Evolutionary conservation across 192 early-diverging fungal genomes (phyloP), one percentile per base, ranked within the genome.

Genomic region (Piromyces finnis): DNA sequence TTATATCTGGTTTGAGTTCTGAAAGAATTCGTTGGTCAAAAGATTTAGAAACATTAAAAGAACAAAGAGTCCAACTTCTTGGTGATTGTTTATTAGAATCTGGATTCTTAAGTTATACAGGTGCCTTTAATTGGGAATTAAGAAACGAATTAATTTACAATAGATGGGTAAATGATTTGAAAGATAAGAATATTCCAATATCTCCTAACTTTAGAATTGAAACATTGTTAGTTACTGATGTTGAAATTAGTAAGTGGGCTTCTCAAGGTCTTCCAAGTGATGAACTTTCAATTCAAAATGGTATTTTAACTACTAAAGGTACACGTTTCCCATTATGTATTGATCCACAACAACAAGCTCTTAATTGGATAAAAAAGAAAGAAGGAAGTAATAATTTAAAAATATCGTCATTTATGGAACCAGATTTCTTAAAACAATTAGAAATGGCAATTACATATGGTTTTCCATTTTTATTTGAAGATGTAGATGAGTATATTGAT

Each of bases 401-500:
- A 81, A 81, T 88, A 7, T 90, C 88, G 5, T 87, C 88, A 0
- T 90, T 90, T 78, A 87, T 85, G 77, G 89, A 90, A 82, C 88
- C 89, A 3, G 89, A 90, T 77, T 90, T 90, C 80, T 82, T 90
- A 79, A 90, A 90, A 81, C 89, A 90, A 79, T 79, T 90, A 80
- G 89, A 90, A 83, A 90, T 90, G 89, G 88, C 89, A 2, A 83
- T 90, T 15, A 90, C 89, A 12, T 90, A 90, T 80, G 89, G 89
- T 29, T 90, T 90, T 79, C 89, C 89, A 29, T 90, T 89, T 84
- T 79, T 90, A 17, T 90, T 90, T 82, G 89, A 90, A 83, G 89
- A 90, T 79, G 89, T 90, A 7, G 89, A 90, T 82, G 89, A 90
- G 80, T 90, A 90, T 83, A 90, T 90, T 79, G 89, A 90, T 82